Evolutionary conservation across 345 rosid genomes (phyloP).

Genomic region (Passiflora organensis): DNA sequence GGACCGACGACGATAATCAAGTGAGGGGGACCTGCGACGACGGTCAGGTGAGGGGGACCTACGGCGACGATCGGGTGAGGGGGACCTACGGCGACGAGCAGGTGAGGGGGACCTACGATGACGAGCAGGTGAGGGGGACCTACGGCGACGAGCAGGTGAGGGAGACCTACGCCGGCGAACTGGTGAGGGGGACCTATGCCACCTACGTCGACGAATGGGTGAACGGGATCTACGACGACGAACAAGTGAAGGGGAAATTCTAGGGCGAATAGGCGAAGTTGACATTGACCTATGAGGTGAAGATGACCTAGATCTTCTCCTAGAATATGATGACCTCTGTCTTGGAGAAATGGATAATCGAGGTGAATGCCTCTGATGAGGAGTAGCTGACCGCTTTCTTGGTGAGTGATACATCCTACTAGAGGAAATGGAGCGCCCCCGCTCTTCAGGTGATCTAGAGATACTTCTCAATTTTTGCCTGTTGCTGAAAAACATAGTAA

Average conservation of each 20-base stretch:
- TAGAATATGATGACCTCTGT: conserved; percentile 40
- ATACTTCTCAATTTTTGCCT: conserved; percentile 57
- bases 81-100: conserved; percentile 37
- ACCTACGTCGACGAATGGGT: conserved; percentile 28
- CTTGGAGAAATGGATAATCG: conserved; percentile 50
- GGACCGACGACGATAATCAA: conserved; percentile 32
- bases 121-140: conserved; percentile 7
- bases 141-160: conserved; percentile 25
- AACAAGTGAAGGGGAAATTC: conserved; percentile 12
- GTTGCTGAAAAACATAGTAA: conserved; percentile 24
- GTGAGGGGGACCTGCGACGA: conserved; percentile 25
- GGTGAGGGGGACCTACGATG: conserved; percentile 39
- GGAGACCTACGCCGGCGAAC: conserved; percentile 29
- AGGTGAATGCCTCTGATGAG: conserved; percentile 42
- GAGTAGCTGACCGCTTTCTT: conserved; percentile 37
- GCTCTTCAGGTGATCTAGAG: conserved; percentile 52
- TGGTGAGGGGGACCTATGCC: conserved; percentile 47
- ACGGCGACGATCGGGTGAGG: conserved; percentile 14
- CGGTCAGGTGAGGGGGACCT: conserved; percentile 16
- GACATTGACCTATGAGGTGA: conserved; percentile 15
- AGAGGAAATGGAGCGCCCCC: conserved; percentile 34
- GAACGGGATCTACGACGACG: conserved; percentile 26
- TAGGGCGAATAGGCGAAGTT: conserved; percentile 17
- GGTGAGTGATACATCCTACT: conserved; percentile 31
- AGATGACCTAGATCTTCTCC: conserved; percentile 53